phyloP scores from a whole-genome alignment of 2,329 filamentous ascomycete species.

The Sclerotiophoma versabilis region DNA sequence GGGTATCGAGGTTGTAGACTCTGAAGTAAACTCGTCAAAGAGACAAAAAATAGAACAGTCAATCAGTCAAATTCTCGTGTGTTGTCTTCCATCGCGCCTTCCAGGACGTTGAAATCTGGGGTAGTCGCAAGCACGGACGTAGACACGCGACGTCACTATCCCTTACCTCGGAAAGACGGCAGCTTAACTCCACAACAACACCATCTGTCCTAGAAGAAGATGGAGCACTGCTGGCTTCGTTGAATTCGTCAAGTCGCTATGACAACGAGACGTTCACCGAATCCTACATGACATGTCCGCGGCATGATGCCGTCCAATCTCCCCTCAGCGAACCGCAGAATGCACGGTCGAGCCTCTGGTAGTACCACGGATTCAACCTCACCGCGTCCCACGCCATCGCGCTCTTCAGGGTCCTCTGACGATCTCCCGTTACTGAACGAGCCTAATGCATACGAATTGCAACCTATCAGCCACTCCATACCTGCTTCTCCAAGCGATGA shows the following conservation, averaged over 20 bases:
- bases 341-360: constrained; percentile 22
- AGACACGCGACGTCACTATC: constrained; percentile 19
- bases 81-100: neutral
- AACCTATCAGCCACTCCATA: constrained; percentile 25
- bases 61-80: neutral
- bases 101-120: constrained; percentile 10
- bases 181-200: constrained; percentile 11
- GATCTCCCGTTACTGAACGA: constrained; percentile 18
- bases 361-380: constrained; percentile 33
- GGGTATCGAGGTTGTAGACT: constrained; percentile 9
- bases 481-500: constrained; percentile 20
- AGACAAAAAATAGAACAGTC: neutral
- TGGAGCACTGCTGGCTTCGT: neutral
- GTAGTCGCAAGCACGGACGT: constrained; percentile 22
- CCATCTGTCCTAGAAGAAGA: neutral
- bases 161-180: constrained; percentile 10
- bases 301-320: constrained; percentile 20
- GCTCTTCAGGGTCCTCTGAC: constrained; percentile 26
- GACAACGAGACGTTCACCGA: neutral
- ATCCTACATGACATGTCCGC: neutral
- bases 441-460: constrained; percentile 36
- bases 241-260: neutral
- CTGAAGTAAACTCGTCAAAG: neutral
- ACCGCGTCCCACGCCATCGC: constrained; percentile 30
- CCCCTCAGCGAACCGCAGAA: constrained; percentile 20